These are phyloP conservation scores for Tulasnella sp. DNA, from an alignment of 768 basidiomycete species.

Conservation along the genomic window DNA sequence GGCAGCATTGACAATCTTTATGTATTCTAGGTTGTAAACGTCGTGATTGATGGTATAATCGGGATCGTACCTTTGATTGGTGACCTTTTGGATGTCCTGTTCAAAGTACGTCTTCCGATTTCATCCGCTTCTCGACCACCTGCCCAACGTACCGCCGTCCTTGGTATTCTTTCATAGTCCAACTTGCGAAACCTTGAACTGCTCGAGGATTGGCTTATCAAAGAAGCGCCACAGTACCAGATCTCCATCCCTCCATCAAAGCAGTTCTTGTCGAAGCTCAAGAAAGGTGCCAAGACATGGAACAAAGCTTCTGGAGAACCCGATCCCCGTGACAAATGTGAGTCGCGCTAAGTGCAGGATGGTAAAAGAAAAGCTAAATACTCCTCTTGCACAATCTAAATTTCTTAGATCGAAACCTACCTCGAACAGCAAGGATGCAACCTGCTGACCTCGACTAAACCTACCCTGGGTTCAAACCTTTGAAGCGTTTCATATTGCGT, in stretches of 20 bases:
- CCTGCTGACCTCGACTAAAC: slow-evolving; percentile 10
- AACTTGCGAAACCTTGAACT: slow-evolving; percentile 18
- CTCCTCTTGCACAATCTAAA: not conserved
- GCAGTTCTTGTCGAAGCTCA: slow-evolving; percentile 11
- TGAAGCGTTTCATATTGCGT: too few relatives aligned
- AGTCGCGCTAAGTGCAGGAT: not conserved
- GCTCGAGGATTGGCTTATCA: slow-evolving; percentile 18
- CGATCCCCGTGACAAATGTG: slow-evolving; percentile 8
- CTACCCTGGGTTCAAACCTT: too few relatives aligned
- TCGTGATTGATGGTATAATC: slow-evolving; percentile 14
- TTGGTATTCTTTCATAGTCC: slow-evolving; percentile 5
- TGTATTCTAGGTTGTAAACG: slow-evolving; percentile 1
- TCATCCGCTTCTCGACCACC: not conserved
- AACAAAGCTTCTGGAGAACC: not conserved
- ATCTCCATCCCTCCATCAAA: slow-evolving; percentile 15
- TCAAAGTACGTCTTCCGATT: slow-evolving; percentile 16
- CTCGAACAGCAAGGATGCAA: not conserved
- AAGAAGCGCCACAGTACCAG: slow-evolving; percentile 14
- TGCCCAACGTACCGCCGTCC: not conserved
- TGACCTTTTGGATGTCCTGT: slow-evolving; percentile 17
- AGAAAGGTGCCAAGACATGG: not conserved
- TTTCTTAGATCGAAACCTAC: not conserved
- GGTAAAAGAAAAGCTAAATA: not conserved
- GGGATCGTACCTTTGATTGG: slow-evolving; percentile 18
- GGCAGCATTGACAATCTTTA: not conserved